phyloP scores from a whole-genome alignment of 257 asterid genomes.

The Solanum virginianum region DNA sequence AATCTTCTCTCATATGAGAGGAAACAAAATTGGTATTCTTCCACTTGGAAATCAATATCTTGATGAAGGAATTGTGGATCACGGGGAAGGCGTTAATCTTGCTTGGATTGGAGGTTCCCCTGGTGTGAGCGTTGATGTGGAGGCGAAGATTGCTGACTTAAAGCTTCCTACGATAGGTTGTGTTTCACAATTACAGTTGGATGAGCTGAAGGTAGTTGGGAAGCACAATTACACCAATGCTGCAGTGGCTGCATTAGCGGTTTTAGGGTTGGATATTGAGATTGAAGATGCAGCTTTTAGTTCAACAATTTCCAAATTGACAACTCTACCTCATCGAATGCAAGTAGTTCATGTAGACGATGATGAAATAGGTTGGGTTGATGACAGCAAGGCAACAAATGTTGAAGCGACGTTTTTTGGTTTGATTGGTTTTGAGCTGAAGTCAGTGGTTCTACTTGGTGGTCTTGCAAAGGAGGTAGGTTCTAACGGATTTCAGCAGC shows the following conservation, averaged over 20 bases:
- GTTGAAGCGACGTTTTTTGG: constrained; percentile 28
- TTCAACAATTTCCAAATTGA: constrained; percentile 15
- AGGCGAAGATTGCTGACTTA: constrained; percentile 15
- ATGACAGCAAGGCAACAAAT: constrained; percentile 33
- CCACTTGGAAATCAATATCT: constrained; percentile 26
- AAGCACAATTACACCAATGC: constrained; percentile 25
- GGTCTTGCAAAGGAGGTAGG: constrained; percentile 20
- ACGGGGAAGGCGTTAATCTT: constrained; percentile 2
- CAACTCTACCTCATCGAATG: constrained; percentile 27
- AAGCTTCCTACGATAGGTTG: constrained; percentile 10
- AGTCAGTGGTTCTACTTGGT: constrained; percentile 22
- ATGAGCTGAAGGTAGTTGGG: constrained; percentile 20
- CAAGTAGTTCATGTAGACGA: constrained; percentile 17
- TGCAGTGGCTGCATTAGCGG: constrained; percentile 24
- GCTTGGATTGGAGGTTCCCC: constrained; percentile 28
- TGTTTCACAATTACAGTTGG: constrained; percentile 6
- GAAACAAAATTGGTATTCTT: constrained; percentile 18
- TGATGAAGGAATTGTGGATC: constrained; percentile 11
- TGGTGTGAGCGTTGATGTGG: constrained; percentile 13
- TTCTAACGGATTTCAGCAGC: constrained; percentile 22
- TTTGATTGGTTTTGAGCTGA: constrained; percentile 13
- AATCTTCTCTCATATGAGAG: constrained; percentile 20
- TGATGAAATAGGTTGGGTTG: constrained; percentile 17
- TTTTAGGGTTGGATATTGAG: constrained; percentile 19
- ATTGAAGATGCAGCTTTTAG: constrained; percentile 7